A percentile compares a stretch with the other conserved stretches of the same genome.
Conservation (phyloP, 495 filamentous ascomycete genomes). For the Melanomma pulvis-pyrius region DNA sequence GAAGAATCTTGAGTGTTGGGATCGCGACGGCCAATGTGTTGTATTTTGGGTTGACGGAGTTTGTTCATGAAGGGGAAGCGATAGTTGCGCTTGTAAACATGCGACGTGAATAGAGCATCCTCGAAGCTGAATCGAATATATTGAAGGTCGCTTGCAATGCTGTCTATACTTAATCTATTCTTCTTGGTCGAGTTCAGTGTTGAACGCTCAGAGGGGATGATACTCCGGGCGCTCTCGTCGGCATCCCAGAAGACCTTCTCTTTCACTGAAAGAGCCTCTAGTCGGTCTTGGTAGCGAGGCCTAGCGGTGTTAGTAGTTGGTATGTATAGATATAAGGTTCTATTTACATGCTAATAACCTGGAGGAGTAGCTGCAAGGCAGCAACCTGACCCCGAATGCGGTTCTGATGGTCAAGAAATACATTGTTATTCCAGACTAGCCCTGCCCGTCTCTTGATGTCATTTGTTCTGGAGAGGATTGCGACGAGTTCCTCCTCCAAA, state of each 20-base stretch:
- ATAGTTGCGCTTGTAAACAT: constrained; percentile 29
- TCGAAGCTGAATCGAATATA: constrained; percentile 25
- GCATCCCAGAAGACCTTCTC: constrained; percentile 9
- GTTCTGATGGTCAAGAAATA: constrained; percentile 49
- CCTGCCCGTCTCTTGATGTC: neutral
- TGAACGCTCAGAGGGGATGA: constrained; percentile 15
- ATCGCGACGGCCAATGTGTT: no score
- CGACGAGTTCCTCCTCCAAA: constrained; percentile 9
- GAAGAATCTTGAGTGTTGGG: neutral
- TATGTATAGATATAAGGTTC: no score
- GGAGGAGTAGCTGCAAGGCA: constrained; percentile 27
- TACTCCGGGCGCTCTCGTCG: constrained; percentile 16
- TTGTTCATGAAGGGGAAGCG: no score
- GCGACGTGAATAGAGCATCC: constrained; percentile 24
- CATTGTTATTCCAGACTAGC: constrained; percentile 43
- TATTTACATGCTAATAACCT: constrained; percentile 23
- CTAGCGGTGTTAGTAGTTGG: neutral
- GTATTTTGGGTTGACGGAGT: no score
- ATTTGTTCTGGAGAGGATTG: neutral
- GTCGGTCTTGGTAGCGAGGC: constrained; percentile 1
- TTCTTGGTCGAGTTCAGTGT: neutral
- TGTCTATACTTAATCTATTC: neutral
- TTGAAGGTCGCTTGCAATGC: neutral
- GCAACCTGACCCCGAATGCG: constrained; percentile 44
- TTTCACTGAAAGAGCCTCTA: constrained; percentile 11